Evolutionary conservation across 2,329 filamentous ascomycete genomes (phyloP).

Genomic region (Trichoderma afroharzianum): DNA sequence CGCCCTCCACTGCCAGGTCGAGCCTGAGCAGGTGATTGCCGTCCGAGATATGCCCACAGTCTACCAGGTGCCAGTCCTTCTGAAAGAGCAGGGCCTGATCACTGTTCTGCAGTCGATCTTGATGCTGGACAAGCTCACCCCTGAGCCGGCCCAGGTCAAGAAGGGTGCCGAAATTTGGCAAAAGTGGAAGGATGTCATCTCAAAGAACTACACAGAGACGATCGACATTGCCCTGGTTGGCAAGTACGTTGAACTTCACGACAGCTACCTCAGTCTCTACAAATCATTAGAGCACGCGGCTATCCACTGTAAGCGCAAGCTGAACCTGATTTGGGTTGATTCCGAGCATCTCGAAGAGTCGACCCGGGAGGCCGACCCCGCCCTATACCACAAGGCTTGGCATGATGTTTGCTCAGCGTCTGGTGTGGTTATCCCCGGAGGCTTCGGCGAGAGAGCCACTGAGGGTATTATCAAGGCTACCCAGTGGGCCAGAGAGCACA

Average conservation of each 20-base stretch:
- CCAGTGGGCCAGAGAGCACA: conserved; percentile 81
- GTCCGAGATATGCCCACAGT: conserved; percentile 86
- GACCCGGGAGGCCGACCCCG: conserved; percentile 58
- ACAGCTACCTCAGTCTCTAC: conserved; percentile 76
- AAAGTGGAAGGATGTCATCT: conserved; percentile 69
- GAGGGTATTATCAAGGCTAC: conserved; percentile 87
- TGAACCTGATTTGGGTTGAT: conserved; percentile 82
- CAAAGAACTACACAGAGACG: conserved; percentile 60
- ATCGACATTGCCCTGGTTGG: conserved; percentile 85
- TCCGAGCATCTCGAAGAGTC: conserved; percentile 75
- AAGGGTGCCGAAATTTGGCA: conserved; percentile 71
- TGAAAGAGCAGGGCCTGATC: conserved; percentile 76
- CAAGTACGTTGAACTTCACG: conserved; percentile 82
- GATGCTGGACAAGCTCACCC: conserved; percentile 55
- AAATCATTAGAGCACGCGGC: conserved; percentile 89
- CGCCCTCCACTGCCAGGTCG: conserved; percentile 83
- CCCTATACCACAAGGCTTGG: conserved; percentile 83
- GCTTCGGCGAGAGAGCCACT: conserved; percentile 77
- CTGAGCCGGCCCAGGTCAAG: conserved; percentile 51
- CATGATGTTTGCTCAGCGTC: conserved; percentile 67
- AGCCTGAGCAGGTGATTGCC: conserved; percentile 78
- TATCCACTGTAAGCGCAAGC: conserved; percentile 77
- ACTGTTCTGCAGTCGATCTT: conserved; percentile 63
- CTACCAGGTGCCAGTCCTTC: conserved; percentile 92
- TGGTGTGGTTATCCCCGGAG: conserved; percentile 51